Evolutionary conservation across 345 rosid species (phyloP).

Genomic region (Eucalyptus marginata): DNA sequence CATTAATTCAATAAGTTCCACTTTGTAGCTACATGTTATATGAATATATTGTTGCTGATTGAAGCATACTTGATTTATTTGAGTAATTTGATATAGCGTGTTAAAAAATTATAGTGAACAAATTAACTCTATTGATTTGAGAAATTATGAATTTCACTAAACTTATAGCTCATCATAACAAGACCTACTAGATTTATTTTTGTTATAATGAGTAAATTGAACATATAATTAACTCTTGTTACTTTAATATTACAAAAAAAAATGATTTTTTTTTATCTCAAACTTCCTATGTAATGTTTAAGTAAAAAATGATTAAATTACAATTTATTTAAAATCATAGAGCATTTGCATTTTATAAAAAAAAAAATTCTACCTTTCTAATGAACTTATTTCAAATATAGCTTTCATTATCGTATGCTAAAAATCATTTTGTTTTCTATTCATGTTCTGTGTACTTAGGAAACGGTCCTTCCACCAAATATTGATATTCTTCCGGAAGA

Average conservation of each 20-base stretch:
- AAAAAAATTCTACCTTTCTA: fast-evolving
- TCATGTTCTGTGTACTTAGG: neutral
- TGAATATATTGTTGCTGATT: neutral
- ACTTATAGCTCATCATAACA: neutral
- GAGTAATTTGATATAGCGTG: neutral
- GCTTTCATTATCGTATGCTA: neutral
- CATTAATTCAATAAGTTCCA: neutral
- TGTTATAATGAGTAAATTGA: neutral
- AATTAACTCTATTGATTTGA: neutral
- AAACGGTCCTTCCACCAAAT: neutral
- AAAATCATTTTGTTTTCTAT: neutral
- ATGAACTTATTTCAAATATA: neutral
- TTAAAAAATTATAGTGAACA: neutral
- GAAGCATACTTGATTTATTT: neutral
- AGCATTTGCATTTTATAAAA: neutral
- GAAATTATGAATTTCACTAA: neutral
- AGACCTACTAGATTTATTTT: fast-evolving
- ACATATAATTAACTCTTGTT: neutral
- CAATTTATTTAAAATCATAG: neutral
- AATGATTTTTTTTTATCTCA: neutral
- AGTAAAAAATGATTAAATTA: neutral
- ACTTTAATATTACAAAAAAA: neutral
- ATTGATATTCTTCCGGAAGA: neutral
- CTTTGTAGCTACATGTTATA: too few species aligned
- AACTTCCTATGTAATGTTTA: fast-evolving